phyloP scores from a whole-genome alignment of 192 early-diverging fungal genomes.

The Linnemannia exigua region DNA sequence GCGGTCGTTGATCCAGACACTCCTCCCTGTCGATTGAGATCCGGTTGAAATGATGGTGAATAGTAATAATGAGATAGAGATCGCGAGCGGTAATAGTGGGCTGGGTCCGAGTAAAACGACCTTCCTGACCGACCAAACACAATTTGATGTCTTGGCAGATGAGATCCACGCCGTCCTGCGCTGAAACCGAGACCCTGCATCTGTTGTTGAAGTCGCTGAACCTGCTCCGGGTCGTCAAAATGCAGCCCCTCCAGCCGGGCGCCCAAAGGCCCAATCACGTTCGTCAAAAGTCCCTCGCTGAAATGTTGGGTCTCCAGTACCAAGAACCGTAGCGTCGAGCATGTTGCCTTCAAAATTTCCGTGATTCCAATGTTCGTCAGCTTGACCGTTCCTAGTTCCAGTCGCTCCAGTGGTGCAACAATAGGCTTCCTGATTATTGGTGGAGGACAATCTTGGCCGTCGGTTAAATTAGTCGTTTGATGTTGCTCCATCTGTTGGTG shows the following conservation, averaged over 20 bases:
- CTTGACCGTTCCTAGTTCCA: conserved; percentile 39
- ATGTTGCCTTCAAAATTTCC: conserved; percentile 38
- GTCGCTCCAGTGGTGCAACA: conserved; percentile 43
- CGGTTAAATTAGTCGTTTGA: neutral
- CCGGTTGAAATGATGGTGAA: neutral
- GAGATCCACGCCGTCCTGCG: conserved; percentile 26
- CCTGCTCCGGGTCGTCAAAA: conserved; percentile 44
- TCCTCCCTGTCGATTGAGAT: neutral
- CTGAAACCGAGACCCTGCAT: conserved; percentile 45
- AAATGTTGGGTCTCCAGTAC: conserved; percentile 54
- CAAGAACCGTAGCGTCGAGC: conserved; percentile 34
- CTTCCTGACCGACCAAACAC: conserved; percentile 38
- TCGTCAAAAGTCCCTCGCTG: conserved; percentile 26
- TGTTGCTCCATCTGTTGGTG: neutral
- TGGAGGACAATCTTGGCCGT: neutral
- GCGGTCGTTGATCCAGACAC: neutral
- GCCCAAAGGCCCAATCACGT: conserved; percentile 39
- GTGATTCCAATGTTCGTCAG: conserved; percentile 26
- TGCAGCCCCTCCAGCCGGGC: conserved; percentile 34
- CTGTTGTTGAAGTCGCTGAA: conserved; percentile 37
- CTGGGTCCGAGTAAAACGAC: conserved; percentile 27
- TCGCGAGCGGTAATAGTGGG: neutral
- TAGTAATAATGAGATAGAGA: neutral
- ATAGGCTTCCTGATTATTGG: conserved; percentile 15
- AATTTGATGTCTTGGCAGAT: conserved; percentile 23